These are phyloP conservation scores for Avena sativa DNA, from an alignment of 176 grass and related monocot genomes.

Conservation along the genomic window DNA sequence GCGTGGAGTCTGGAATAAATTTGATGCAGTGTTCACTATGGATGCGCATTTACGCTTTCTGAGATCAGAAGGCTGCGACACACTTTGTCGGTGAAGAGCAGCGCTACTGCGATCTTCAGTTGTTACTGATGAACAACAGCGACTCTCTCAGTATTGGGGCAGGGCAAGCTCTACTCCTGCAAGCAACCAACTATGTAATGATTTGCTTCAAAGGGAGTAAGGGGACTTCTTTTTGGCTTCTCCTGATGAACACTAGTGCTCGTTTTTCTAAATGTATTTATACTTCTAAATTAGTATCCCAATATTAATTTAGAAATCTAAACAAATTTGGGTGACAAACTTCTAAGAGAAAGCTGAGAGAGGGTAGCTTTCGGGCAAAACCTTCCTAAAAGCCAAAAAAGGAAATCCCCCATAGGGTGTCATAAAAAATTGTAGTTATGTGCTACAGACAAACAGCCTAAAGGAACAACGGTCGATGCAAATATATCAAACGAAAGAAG, in stretches of 20 bases:
- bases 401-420: background rate
- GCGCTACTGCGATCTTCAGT: background rate
- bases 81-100: background rate
- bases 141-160: no score
- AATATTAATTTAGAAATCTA: no score
- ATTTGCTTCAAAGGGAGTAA: background rate
- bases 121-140: background rate
- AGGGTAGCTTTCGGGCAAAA: no score
- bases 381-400: no score
- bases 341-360: no score
- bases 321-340: no score
- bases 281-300: no score
- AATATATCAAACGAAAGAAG: background rate
- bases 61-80: background rate
- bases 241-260: no score
- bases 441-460: constrained; percentile 3
- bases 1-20: background rate
- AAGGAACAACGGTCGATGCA: background rate
- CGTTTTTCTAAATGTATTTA: no score
- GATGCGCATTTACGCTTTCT: background rate
- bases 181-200: background rate
- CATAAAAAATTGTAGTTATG: background rate
- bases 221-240: no score
- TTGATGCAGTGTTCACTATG: background rate
- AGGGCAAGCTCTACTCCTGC: background rate